Evolutionary conservation across 2,329 filamentous ascomycete genomes (phyloP), one percentile per base, ranked within the genome.

Genomic region (Colletotrichum cereale): DNA sequence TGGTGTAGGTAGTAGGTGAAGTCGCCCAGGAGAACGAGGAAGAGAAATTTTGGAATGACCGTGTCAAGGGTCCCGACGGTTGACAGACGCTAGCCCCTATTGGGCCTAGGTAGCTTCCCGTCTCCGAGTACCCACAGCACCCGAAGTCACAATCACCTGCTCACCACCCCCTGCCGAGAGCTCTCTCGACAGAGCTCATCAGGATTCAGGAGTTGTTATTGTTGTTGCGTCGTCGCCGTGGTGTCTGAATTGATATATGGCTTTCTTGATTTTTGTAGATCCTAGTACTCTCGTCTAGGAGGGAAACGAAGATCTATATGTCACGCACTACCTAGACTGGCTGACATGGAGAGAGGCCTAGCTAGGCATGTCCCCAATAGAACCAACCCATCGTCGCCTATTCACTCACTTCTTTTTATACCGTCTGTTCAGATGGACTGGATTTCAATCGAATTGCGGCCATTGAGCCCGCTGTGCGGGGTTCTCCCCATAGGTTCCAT

Each of bases 41-140:
- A 66, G 40, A 44, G 38, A 64, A 65, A 62, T 70, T 69, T 66
- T 72, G 57, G 57, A 29, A 21, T 69, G 34, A 44, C 53, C 38
- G n/a, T 71, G 44, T 62, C 42, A 29, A 71, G 42, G 36, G 68
- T 62, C 50, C 36, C 21, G 40, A 57, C n/a, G 31, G 47, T 29
- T n/a, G 21, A 16, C 14, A 42, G 7, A 21, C 67, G 40, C 67
- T 70, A 70, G 56, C 18, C 67, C 36, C 14, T 1, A 50, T 56
- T 44, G 2, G 62, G 63, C 29, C 5, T 31, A n/a, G n/a, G n/a
- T 71, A 67, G 67, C 34, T 42, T 21, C 31, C n/a, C 2, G 26
- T 16, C 6, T n/a, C 36, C 44, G 10, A 42, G 47, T 11, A 6
- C 5, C 10, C n/a, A 36, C 48, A 21, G n/a, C 14, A 48, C 34